Evolutionary conservation across 768 basidiomycete species (phyloP), one percentile per base, ranked within the genome.

Genomic region (Dioszegia aurantiaca): DNA sequence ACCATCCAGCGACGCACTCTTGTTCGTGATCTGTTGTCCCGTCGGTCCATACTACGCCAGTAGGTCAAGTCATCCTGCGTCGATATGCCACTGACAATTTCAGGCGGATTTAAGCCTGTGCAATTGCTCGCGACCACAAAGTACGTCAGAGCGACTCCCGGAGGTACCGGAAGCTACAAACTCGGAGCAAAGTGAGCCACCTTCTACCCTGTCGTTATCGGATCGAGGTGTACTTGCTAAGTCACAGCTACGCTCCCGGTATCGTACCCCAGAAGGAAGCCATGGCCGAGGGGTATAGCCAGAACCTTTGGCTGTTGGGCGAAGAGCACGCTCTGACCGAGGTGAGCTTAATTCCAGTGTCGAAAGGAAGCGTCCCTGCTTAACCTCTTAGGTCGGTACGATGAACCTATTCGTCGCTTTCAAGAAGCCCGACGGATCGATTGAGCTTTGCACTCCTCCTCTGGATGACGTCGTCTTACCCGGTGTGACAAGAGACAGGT

Each of bases 401-500:
- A 91, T 90, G 89, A 91, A 91, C 74, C 80, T 90, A 52, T 88
- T 90, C 62, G 81, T 83, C 14, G 86, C 85, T 1, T 77, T 87
- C 48, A 78, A 81, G 69, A 77, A 83, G 9, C 81, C 82, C 9
- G 83, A 86, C 63, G 86, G 84, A 14, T 86, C 80, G n/a, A 74
- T 84, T 58, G 90, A 97, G 73, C 81, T 95, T 53, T 81, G 90
- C 62, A 95, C 94, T 0, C 89, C 93, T 1, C 87, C 90, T 14
- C 79, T 95, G 59, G 90, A 88, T 72, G 91, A 92, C 48, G 87
- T 89, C 77, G 90, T 97, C 68, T 83, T 98, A 1, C 91, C 92
- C 1, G 90, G 93, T 43, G 85, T 97, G 24, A 95, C 92, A 6
- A 85, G 93, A 61, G 87, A 88, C 68, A 91, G 89, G 26, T 68